A percentile compares a stretch with the other conserved stretches of the same genome.
phyloP scores from a whole-genome alignment of 768 basidiomycete genomes.

The Naganishia vaughanmartiniae region DNA sequence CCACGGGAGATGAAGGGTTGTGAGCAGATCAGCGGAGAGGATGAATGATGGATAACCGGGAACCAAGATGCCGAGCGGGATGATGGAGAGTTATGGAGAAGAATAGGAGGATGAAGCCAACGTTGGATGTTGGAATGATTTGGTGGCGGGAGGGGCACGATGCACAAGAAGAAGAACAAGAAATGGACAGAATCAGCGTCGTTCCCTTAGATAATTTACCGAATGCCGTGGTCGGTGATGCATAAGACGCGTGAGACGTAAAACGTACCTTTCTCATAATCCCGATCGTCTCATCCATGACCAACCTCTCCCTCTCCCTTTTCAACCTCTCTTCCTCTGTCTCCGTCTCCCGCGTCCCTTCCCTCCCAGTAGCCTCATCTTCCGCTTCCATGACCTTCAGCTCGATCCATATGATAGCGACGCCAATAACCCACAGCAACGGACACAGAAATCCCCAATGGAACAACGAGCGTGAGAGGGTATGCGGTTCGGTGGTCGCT shows the following conservation, averaged over 20 bases:
- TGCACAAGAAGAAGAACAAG: neutral
- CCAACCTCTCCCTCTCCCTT: conserved; percentile 26
- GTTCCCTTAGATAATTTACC: no score
- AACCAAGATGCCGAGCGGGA: no score
- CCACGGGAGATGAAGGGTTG: no score
- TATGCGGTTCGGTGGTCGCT: conserved; percentile 21
- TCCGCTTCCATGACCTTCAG: conserved; percentile 22
- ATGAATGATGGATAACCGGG: no score
- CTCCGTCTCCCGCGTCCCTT: neutral
- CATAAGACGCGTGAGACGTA: neutral
- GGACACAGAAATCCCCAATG: conserved; percentile 26
- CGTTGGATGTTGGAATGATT: no score
- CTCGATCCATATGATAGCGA: conserved; percentile 10
- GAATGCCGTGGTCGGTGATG: neutral
- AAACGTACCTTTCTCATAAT: conserved; percentile 24
- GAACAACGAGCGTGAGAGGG: conserved; percentile 17
- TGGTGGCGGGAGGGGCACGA: no score
- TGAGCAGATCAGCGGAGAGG: no score
- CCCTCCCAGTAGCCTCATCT: neutral
- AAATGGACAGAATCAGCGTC: no score
- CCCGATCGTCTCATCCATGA: conserved; percentile 24
- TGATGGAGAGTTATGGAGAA: no score
- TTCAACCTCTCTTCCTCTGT: conserved; percentile 13
- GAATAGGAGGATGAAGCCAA: no score
- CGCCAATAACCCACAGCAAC: conserved; percentile 15